phyloP scores from a whole-genome alignment of 176 grass and related monocot genomes.

The Triticum turgidum region DNA sequence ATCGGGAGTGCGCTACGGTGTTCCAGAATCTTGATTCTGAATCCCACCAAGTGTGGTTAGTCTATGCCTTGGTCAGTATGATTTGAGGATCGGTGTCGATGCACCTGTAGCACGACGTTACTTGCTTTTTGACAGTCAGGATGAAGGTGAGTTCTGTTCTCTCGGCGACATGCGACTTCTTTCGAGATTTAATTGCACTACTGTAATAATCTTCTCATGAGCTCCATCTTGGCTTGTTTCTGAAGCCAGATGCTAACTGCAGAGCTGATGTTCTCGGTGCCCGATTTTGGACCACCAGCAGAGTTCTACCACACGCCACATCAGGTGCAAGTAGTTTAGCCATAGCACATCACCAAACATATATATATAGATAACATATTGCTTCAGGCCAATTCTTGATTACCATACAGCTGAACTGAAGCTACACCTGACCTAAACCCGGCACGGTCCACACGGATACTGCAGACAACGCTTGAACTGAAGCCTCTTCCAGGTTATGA shows the following conservation, averaged over 20 bases:
- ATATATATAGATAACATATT: neutral
- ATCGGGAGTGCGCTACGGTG: neutral
- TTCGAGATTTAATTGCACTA: neutral
- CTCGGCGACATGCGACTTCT: neutral
- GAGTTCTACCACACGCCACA: neutral
- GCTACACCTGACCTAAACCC: slow-evolving; percentile 1
- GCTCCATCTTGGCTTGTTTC: slow-evolving; percentile 15
- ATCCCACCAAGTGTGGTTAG: neutral
- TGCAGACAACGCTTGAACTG: slow-evolving; percentile 3
- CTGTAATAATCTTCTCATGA: neutral
- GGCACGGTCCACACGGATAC: neutral
- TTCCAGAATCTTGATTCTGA: slow-evolving; percentile 26
- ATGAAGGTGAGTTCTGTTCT: neutral
- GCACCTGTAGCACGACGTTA: neutral
- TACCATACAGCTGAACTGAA: neutral
- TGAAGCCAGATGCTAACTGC: slow-evolving; percentile 16
- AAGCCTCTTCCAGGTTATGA: neutral
- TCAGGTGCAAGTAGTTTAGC: neutral
- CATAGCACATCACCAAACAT: neutral
- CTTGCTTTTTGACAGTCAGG: slow-evolving; percentile 15
- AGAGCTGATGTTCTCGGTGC: neutral
- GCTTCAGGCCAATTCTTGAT: neutral
- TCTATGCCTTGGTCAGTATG: neutral
- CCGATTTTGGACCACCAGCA: neutral
- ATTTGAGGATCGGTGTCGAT: neutral